A percentile compares a stretch with the other conserved stretches of the same genome.
phyloP scores from a whole-genome alignment of 2,329 filamentous ascomycete species.

The Ramularia collo-cygni region DNA sequence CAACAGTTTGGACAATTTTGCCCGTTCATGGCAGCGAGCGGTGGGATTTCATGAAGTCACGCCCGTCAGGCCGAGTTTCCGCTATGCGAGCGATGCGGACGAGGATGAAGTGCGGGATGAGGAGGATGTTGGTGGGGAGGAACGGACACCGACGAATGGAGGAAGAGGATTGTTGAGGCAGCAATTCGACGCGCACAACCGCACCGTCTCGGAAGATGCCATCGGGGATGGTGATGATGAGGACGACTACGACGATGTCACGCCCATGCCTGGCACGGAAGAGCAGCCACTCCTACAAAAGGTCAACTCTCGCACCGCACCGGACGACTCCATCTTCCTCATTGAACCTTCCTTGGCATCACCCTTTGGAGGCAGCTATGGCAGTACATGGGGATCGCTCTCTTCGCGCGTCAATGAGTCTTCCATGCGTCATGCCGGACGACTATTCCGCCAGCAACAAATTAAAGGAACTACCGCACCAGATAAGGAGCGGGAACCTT shows the following conservation, averaged over 20 bases:
- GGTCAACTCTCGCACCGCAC: constrained; percentile 21
- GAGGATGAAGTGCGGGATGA: constrained; percentile 46
- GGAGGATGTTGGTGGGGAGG: constrained; percentile 20
- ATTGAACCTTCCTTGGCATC: constrained; percentile 54
- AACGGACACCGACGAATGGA: constrained; percentile 26
- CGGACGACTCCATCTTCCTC: constrained; percentile 40
- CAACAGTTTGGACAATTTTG: constrained; percentile 92
- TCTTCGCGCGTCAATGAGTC: constrained; percentile 51
- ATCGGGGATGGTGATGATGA: constrained; percentile 24
- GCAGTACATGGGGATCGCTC: constrained; percentile 55
- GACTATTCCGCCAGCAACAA: constrained; percentile 44
- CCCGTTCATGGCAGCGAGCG: constrained; percentile 84
- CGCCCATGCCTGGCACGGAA: constrained; percentile 10
- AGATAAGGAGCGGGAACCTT: constrained; percentile 53
- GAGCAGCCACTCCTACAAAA: constrained; percentile 23
- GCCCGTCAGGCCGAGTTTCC: constrained; percentile 68
- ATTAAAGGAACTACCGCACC: constrained; percentile 35
- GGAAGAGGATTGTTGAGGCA: constrained; percentile 27
- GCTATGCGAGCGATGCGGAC: constrained; percentile 40
- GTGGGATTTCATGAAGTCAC: constrained; percentile 83
- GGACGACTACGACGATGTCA: constrained; percentile 21
- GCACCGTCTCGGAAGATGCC: constrained; percentile 15
- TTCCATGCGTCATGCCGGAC: constrained; percentile 50
- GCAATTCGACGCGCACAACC: constrained; percentile 25
- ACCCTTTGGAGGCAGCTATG: constrained; percentile 66